Base-by-base conservation (phyloP, 1,284 basidiomycete species). In the Tremellales sp. region DNA sequence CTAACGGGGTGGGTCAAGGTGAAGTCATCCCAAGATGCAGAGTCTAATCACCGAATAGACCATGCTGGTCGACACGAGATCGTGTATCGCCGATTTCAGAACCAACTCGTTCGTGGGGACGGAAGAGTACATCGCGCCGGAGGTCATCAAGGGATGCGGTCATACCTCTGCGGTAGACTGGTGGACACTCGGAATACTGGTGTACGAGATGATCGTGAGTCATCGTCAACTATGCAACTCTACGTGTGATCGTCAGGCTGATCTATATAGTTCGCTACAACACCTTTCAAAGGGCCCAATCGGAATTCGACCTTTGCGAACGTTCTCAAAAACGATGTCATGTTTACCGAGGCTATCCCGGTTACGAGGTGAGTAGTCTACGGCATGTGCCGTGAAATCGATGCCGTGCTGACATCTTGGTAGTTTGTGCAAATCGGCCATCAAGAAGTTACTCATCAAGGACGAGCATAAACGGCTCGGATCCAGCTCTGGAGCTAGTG, bases 141-240 rank as follows among this genome's bases (percentile, higher is more conserved):
- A 97, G 77, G 96, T 99, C 52, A 98, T 99, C 71, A 89, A 91
- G 67, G 93, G 92, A 40, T 84, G 89, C 70, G 96, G 96, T 13
- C 96, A 99, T 76, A 97, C 94, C 31, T 91, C 89, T 54, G 92
- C 96, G 7, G 96, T 99, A 46, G 96, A 99, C 76, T 98, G 94
- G 94, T 97, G 91, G 96, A 98, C 94, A 27, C 79, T 97, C 45
- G 96, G 96, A 35, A 98, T 99, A 64, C 81, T 99, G 65, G 91
- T 98, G 64, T 97, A 94, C 77, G 96, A 99, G 78, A 98, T 98
- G 96, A 96, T 98, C 75, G 90, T 93, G 78, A 80, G 89, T 86
- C 13, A 15, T 53, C 36, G 10, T n/a, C 12, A 39, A n/a, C 36
- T 17, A 33, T n/a, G 36, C 36, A n/a, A 6, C 33, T 24, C 25